These are phyloP conservation scores for Mucuna pruriens DNA, from an alignment of 306 rosid species.

Conservation along the genomic window DNA sequence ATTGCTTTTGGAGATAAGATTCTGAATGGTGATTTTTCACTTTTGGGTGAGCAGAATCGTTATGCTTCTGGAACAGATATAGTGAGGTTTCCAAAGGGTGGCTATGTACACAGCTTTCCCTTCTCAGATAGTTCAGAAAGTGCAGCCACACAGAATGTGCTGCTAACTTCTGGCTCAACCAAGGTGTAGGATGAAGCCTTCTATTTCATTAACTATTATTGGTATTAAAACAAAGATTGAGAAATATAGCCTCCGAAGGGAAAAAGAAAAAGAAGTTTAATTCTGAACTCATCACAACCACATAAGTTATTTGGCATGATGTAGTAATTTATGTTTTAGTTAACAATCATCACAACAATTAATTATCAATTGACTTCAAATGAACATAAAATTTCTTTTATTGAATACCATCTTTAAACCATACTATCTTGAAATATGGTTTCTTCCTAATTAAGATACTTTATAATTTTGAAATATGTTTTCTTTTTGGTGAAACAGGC, in stretches of 20 bases:
- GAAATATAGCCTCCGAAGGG: background rate
- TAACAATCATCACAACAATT: background rate
- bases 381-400: background rate
- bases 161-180: conserved; percentile 67
- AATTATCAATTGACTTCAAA: background rate
- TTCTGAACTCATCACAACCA: background rate
- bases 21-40: conserved; percentile 88
- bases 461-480: conserved; percentile 7
- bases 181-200: conserved; percentile 49
- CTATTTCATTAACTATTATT: background rate
- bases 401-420: background rate
- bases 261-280: background rate
- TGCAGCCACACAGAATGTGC: conserved; percentile 91
- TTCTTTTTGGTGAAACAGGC: conserved; percentile 67
- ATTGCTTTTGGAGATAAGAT: conserved; percentile 97
- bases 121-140: conserved; percentile 96
- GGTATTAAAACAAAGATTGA: background rate
- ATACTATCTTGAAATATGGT: too few relatives aligned
- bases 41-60: conserved; percentile 91
- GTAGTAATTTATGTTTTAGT: conserved; percentile 1
- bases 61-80: conserved; percentile 97
- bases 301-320: conserved; percentile 22
- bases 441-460: background rate
- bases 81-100: conserved; percentile 86
- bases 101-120: conserved; percentile 87